Conservation (phyloP, 495 filamentous ascomycete genomes). For the Podospora anserina region DNA sequence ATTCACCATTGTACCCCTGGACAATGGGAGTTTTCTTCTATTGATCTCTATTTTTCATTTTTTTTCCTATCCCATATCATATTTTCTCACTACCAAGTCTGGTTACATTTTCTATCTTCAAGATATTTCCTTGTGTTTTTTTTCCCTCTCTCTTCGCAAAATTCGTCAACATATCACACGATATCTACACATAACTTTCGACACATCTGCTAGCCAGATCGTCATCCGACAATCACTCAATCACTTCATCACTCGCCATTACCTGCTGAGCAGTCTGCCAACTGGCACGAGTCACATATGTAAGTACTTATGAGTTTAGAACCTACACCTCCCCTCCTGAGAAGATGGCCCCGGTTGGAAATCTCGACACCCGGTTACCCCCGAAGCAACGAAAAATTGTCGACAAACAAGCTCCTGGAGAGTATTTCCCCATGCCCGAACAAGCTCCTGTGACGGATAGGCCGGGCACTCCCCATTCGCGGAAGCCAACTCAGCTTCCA, state of each 20-base stretch:
- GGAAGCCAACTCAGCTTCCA: not conserved
- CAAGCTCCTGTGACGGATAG: not conserved
- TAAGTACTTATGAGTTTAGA: not conserved
- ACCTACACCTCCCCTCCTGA: not conserved
- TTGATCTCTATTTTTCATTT: constrained; percentile 21
- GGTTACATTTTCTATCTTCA: constrained; percentile 3
- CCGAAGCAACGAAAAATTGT: not conserved
- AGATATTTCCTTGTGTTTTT: constrained; percentile 1
- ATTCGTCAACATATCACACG: not conserved
- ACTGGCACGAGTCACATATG: constrained; percentile 3
- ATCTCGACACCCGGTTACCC: not conserved
- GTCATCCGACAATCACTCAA: not conserved
- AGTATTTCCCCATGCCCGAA: not conserved
- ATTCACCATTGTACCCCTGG: constrained; percentile 12
- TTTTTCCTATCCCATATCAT: constrained; percentile 13
- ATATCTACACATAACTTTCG: constrained; percentile 14
- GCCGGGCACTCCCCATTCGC: not conserved
- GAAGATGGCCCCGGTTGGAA: not conserved
- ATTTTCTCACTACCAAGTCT: constrained; percentile 8
- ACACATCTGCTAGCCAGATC: constrained; percentile 5
- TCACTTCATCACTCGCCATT: not conserved
- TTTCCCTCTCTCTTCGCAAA: constrained; percentile 3
- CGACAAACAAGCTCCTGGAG: not conserved
- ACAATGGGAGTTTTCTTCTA: constrained; percentile 20
- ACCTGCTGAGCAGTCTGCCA: constrained; percentile 1